Evolutionary conservation across 306 rosid genomes (phyloP).

Genomic region (Pachyrhizus erosus): DNA sequence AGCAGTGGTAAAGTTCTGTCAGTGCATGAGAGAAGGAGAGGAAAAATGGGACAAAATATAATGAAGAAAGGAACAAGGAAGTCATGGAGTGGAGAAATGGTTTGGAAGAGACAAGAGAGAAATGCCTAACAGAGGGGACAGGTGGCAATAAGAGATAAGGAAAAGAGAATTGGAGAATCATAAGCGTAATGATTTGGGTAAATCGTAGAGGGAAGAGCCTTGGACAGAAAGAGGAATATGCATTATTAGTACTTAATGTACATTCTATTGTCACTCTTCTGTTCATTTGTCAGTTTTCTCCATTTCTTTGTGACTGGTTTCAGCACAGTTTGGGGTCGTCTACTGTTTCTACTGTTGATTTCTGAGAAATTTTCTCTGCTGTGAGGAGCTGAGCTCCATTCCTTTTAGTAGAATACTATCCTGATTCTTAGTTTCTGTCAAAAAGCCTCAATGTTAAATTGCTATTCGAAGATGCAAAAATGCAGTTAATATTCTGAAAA

Average conservation of each 20-base stretch:
- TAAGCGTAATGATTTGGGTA: background rate
- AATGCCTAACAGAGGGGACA: background rate
- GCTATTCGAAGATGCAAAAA: background rate
- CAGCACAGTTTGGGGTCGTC: background rate
- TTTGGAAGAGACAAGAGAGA: background rate
- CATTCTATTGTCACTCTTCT: too few relatives aligned
- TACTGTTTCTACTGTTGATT: background rate
- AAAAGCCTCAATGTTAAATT: slow-evolving; percentile 7
- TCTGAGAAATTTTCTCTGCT: background rate
- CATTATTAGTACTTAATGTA: background rate
- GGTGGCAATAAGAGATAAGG: background rate
- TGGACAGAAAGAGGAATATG: background rate
- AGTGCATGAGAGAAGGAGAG: background rate
- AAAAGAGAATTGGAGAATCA: background rate
- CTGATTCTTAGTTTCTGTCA: background rate
- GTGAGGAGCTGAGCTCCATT: background rate
- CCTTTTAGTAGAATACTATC: background rate
- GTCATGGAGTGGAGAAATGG: background rate
- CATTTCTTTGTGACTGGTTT: background rate
- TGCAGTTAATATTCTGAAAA: too few relatives aligned
- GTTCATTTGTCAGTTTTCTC: too few relatives aligned
- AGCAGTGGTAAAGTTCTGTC: background rate
- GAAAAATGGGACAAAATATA: background rate
- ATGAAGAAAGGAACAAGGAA: too few relatives aligned
- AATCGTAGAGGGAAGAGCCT: background rate